Evolutionary conservation across 306 rosid species (phyloP), one percentile per base, ranked within the genome.

Genomic region (Rubus parviflorus): DNA sequence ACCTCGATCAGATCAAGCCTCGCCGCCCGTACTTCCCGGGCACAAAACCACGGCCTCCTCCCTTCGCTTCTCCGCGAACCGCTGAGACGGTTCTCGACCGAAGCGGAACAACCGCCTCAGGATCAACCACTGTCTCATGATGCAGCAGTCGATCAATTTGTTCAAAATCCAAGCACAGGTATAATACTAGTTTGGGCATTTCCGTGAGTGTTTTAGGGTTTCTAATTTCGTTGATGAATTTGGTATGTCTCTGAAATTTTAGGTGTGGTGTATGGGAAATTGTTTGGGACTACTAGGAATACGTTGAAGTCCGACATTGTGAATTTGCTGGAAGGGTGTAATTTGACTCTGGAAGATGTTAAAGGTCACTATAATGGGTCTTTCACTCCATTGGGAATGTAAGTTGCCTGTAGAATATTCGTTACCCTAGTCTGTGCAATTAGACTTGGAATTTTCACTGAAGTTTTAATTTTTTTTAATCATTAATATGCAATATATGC

Each of bases 301-400:
- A 84, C 82, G 8, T 87, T 96, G 78, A 96, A 87, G 86, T 88
- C 94, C 9, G 99, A 96, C 79, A 46, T 89, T 72, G 79, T 92
- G 78, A 77, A 80, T 82, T 49, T 85, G 76, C 89, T 96, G 42
- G 88, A 96, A 68, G 93, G 88, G 41, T 92, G 85, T 65, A 82
- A 87, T 72, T 81, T 96, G 90, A 80, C 87, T 46, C 51, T 87
- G 80, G 91, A 89, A 11, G 97, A 91, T 89, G 89, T 91, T 68
- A 96, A 87, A 86, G 78, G 89, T 43, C 90, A 96, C 0, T 91
- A 92, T 80, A 76, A 8, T 80, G 67, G 89, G 62, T 6, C 8
- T 72, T 91, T 58, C 76, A 0, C 0, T 6, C 93, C 93, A 3
- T 10, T 4, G 8, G 83, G 88, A 83, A 81, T 83, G 99, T 96